Conservation (phyloP, 1,284 basidiomycete species). For the Austropuccinia psidii region DNA sequence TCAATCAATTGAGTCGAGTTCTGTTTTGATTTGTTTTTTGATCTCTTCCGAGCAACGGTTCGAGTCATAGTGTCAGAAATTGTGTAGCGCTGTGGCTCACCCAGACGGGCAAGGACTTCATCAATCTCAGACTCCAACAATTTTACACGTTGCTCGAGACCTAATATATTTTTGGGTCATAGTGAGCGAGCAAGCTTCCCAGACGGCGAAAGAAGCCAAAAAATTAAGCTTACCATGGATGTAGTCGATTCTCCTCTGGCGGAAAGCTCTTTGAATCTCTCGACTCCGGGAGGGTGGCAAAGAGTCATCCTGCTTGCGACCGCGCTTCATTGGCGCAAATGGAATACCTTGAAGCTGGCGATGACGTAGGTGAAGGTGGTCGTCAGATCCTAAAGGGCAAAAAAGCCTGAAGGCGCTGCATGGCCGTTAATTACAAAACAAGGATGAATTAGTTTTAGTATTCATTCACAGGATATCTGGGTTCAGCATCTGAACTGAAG, state of each 20-base stretch:
- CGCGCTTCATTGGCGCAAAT: conserved; percentile 51
- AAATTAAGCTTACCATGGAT: conserved; percentile 49
- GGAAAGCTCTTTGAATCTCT: conserved; percentile 85
- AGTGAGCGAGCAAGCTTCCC: not conserved
- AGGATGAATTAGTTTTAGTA: too few relatives aligned
- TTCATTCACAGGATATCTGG: too few relatives aligned
- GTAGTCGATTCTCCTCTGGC: conserved; percentile 79
- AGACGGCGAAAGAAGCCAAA: not conserved
- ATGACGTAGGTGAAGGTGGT: too few relatives aligned
- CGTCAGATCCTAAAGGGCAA: too few relatives aligned
- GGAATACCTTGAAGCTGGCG: too few relatives aligned
- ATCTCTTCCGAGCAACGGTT: conserved; percentile 12
- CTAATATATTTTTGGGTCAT: not conserved
- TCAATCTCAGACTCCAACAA: conserved; percentile 28
- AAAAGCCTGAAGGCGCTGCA: too few relatives aligned
- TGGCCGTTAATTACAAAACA: too few relatives aligned
- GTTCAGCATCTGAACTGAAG: too few relatives aligned
- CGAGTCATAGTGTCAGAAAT: not conserved
- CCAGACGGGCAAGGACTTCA: conserved; percentile 6
- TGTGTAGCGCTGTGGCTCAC: conserved; percentile 20
- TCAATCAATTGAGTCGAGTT: conserved; percentile 17
- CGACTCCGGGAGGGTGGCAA: conserved; percentile 82
- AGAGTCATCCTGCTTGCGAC: conserved; percentile 82
- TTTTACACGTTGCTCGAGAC: conserved; percentile 14
- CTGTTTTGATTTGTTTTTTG: conserved; percentile 20